Evolutionary conservation across 306 rosid genomes (phyloP).

Genomic region (Carpinus fangiana): DNA sequence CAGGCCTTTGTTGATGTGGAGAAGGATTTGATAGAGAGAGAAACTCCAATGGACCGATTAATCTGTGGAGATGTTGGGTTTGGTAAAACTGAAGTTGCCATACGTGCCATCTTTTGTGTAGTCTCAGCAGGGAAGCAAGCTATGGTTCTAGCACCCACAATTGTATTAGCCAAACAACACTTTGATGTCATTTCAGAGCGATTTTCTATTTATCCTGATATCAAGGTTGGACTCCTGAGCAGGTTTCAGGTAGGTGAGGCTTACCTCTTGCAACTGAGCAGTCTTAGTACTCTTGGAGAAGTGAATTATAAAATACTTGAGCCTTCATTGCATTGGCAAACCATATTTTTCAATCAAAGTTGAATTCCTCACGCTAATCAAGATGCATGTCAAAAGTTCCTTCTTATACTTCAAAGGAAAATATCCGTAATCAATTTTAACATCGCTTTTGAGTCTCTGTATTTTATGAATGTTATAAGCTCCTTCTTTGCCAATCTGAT

Average conservation of each 20-base stretch:
- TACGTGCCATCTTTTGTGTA: conserved; percentile 84
- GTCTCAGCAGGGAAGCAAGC: conserved; percentile 89
- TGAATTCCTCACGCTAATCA: background rate
- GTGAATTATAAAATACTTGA: background rate
- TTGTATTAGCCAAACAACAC: conserved; percentile 94
- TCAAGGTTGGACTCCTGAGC: conserved; percentile 78
- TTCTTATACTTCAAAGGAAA: background rate
- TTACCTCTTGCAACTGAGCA: conserved; percentile 9
- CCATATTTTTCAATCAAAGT: background rate
- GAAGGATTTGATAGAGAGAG: conserved; percentile 75
- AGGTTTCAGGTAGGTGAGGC: conserved; percentile 81
- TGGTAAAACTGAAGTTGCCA: conserved; percentile 98
- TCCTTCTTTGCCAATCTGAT: background rate
- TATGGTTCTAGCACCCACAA: conserved; percentile 95
- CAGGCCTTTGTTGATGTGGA: conserved; percentile 93
- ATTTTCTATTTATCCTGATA: conserved; percentile 65
- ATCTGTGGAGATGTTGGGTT: conserved; percentile 98
- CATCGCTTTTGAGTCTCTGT: background rate
- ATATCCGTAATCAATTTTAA: background rate
- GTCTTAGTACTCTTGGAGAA: conserved; percentile 16
- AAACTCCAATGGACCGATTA: conserved; percentile 94
- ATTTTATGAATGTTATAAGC: background rate
- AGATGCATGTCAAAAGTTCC: background rate
- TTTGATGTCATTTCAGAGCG: conserved; percentile 81
- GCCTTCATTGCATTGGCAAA: background rate